A percentile compares a stretch with the other conserved stretches of the same genome.
Conservation (phyloP, 768 basidiomycete species). For the Lanmaoa rubissima region DNA sequence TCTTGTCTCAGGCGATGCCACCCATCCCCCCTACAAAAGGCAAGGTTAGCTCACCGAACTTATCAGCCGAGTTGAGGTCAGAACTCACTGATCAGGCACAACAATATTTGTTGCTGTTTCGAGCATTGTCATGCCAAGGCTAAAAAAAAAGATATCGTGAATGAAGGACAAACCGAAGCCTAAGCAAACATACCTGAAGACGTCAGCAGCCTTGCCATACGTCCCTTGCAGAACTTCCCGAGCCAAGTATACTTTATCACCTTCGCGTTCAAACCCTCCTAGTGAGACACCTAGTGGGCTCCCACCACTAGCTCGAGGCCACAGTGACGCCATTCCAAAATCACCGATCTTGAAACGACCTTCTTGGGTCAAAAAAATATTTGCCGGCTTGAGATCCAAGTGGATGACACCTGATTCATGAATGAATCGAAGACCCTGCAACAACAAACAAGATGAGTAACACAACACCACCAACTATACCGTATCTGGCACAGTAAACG, state of each 20-base stretch:
- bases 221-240: slow-evolving; percentile 90
- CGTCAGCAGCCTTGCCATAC: slow-evolving; percentile 93
- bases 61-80: not conserved
- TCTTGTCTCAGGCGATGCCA: slow-evolving; percentile 93
- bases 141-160: slow-evolving; percentile 34
- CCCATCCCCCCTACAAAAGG: slow-evolving; percentile 67
- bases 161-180: not conserved
- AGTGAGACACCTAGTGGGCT: slow-evolving; percentile 36
- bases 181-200: slow-evolving; percentile 76
- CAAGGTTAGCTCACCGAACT: slow-evolving; percentile 15
- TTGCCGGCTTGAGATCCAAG: slow-evolving; percentile 96
- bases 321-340: slow-evolving; percentile 96
- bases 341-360: slow-evolving; percentile 97
- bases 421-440: slow-evolving; percentile 82
- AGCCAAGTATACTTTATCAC: slow-evolving; percentile 95
- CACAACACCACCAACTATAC: slow-evolving; percentile 24
- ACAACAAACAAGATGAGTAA: slow-evolving; percentile 26
- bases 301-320: slow-evolving; percentile 58
- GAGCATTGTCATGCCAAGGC: slow-evolving; percentile 93
- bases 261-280: slow-evolving; percentile 86
- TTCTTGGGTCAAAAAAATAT: slow-evolving; percentile 84
- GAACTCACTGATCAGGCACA: slow-evolving; percentile 88
- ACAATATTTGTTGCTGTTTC: slow-evolving; percentile 96
- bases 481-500: slow-evolving; percentile 13
- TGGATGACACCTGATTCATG: slow-evolving; percentile 89